These are phyloP conservation scores for Citrus maxima DNA, from an alignment of 345 rosid genomes.

Conservation along the genomic window DNA sequence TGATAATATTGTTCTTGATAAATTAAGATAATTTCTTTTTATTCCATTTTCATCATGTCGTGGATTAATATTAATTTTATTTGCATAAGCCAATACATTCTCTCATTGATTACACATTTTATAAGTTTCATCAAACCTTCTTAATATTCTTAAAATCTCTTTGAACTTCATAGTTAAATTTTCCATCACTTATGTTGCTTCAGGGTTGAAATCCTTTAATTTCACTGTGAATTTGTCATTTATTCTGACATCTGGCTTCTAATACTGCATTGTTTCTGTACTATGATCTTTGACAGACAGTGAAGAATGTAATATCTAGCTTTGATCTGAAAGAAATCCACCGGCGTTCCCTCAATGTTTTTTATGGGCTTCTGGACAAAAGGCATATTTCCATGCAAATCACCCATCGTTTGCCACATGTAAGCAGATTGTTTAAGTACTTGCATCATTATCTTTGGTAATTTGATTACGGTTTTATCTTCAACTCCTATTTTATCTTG, in stretches of 20 bases:
- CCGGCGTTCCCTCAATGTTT: background rate
- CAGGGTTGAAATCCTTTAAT: background rate
- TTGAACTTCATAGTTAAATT: background rate
- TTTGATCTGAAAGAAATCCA: conserved; percentile 4
- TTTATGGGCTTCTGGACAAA: conserved; percentile 8
- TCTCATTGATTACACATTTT: too few relatives aligned
- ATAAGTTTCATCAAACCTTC: too few relatives aligned
- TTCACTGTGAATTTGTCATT: background rate
- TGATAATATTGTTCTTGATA: too few relatives aligned
- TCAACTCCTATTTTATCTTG: background rate
- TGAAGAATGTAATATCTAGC: conserved; percentile 1
- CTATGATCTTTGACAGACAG: conserved; percentile 18
- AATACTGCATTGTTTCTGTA: background rate
- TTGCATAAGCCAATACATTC: too few relatives aligned
- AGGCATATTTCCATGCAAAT: conserved; percentile 15
- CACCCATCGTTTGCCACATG: conserved; percentile 20
- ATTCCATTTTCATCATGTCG: too few relatives aligned
- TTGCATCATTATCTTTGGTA: background rate
- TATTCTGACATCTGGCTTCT: background rate
- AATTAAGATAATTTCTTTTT: too few relatives aligned
- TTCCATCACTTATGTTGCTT: background rate
- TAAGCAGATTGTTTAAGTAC: conserved; percentile 12
- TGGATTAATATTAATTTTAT: too few relatives aligned
- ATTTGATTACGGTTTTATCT: background rate
- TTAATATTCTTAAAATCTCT: too few relatives aligned